Evolutionary conservation across 768 basidiomycete genomes (phyloP).

Genomic region (Collybia sordida): DNA sequence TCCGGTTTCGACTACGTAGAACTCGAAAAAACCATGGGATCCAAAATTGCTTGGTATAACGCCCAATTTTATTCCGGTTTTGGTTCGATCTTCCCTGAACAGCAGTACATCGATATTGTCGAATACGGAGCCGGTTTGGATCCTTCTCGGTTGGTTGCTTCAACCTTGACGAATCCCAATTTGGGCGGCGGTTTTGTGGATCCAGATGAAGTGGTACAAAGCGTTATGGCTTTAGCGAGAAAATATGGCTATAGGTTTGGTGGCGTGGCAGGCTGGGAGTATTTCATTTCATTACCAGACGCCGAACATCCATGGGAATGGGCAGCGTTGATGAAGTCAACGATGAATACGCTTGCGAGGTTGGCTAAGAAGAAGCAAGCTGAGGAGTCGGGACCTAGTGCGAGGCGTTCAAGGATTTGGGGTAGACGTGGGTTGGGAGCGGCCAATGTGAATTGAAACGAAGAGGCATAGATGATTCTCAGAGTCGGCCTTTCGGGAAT

Average conservation of each 20-base stretch:
- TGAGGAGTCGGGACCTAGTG: not conserved
- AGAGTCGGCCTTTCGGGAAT: not conserved
- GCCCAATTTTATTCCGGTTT: conserved; percentile 26
- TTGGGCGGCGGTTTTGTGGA: conserved; percentile 18
- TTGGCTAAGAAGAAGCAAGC: not conserved
- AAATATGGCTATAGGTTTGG: conserved; percentile 21
- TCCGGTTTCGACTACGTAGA: conserved; percentile 23
- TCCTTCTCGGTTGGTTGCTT: conserved; percentile 17
- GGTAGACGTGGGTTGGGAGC: not conserved
- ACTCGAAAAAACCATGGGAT: conserved; percentile 12
- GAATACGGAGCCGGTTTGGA: conserved; percentile 13
- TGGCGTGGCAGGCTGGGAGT: conserved; percentile 25
- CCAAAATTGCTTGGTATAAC: conserved; percentile 21
- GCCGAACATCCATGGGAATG: conserved; percentile 14
- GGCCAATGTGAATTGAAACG: not conserved
- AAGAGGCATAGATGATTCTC: not conserved
- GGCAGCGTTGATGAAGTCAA: conserved; percentile 12
- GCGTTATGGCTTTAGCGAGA: conserved; percentile 10
- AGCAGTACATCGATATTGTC: conserved; percentile 20
- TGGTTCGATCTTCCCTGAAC: conserved; percentile 17
- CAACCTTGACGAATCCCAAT: conserved; percentile 19
- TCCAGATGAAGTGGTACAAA: conserved; percentile 12
- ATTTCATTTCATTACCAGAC: conserved; percentile 23
- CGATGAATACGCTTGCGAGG: conserved; percentile 5
- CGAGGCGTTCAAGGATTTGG: not conserved